Percentiles rank a stretch among this genome's conserved stretches.
Conservation (phyloP, 495 filamentous ascomycete species). For the Xylaria intraflava region DNA sequence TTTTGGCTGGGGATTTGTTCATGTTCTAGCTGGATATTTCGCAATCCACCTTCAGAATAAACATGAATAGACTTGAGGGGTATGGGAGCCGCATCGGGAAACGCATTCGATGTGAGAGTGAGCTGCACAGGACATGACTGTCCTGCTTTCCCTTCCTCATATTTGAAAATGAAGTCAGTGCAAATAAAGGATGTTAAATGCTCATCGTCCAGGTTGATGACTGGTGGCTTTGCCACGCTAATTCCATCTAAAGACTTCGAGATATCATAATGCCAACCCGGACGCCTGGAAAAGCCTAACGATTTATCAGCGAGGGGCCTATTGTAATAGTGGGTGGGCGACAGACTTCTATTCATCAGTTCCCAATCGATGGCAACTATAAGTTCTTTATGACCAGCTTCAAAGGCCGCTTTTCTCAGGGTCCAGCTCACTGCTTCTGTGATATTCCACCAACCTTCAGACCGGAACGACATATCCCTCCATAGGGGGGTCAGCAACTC, state of each 20-base stretch:
- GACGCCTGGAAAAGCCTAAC: constrained; percentile 53
- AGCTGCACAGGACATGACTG: constrained; percentile 70
- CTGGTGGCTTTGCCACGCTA: constrained; percentile 51
- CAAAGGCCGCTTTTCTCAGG: constrained; percentile 64
- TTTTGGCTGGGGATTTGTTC: constrained; percentile 9
- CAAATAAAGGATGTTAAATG: constrained; percentile 66
- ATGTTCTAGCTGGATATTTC: constrained; percentile 46
- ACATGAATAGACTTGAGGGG: constrained; percentile 58
- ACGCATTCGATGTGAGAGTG: constrained; percentile 61
- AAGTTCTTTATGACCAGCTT: constrained; percentile 54
- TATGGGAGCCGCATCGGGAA: constrained; percentile 55
- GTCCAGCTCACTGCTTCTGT: constrained; percentile 67
- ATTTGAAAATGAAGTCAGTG: constrained; percentile 66
- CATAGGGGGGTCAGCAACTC: constrained; percentile 63
- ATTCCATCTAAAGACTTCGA: constrained; percentile 58
- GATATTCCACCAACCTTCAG: constrained; percentile 73
- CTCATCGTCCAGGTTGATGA: constrained; percentile 57
- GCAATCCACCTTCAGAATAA: constrained; percentile 62
- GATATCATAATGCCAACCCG: constrained; percentile 68
- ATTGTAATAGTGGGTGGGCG: constrained; percentile 3
- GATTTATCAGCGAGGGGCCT: constrained; percentile 2
- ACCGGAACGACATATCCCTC: constrained; percentile 65
- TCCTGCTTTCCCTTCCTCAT: constrained; percentile 74
- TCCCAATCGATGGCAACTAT: constrained; percentile 81
- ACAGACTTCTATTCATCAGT: constrained; percentile 61